Evolutionary conservation across 1,284 basidiomycete species (phyloP), one percentile per base, ranked within the genome.

Genomic region (Trametes pubescens): DNA sequence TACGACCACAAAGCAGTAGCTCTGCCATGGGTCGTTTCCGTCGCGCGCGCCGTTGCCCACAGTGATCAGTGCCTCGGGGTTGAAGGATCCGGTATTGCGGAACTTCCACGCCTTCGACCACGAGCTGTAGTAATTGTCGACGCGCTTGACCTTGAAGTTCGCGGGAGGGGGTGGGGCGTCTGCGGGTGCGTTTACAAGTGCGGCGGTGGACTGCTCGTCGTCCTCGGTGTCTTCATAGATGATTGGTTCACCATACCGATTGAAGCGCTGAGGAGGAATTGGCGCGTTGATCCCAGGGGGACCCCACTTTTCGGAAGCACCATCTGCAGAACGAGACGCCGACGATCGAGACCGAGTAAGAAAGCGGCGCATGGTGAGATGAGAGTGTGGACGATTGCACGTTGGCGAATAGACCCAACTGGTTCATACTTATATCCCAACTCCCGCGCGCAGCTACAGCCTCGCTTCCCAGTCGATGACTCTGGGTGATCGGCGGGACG

Each of bases 41-140:
- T 78, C 73, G 24, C 52, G 52, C 29, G 78, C 64, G 8, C 65
- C 66, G 46, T 58, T 65, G 22, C 55, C 61, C 48, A 57, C 37
- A 29, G 57, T 48, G 79, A 52, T 79, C 46, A 80, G 58, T 4
- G 75, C 74, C 70, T 86, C 85, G 11, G 83, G 79, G 0, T 77
- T 78, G 53, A 84, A 78, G 64, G 84, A 79, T 61, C 79, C 82
- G 63, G 79, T 85, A 72, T 83, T 85, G 80, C 84, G 65, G 67
- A 86, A 86, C 73, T 84, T 86, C 84, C 84, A 86, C 26, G 72
- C 71, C 70, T 81, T 85, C 40, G 77, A 78, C 86, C 85, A 86
- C 59, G 76, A 75, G 67, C 83, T 85, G 71, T 82, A 86, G 66
- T 84, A 86, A 68, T 82, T 78, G 71, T 86, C 85, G 37, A 86